Percentiles rank a stretch among this genome's conserved stretches.
Evolutionary conservation across 176 grass and related monocot species (phyloP).

Genomic region (Zoysia japonica): DNA sequence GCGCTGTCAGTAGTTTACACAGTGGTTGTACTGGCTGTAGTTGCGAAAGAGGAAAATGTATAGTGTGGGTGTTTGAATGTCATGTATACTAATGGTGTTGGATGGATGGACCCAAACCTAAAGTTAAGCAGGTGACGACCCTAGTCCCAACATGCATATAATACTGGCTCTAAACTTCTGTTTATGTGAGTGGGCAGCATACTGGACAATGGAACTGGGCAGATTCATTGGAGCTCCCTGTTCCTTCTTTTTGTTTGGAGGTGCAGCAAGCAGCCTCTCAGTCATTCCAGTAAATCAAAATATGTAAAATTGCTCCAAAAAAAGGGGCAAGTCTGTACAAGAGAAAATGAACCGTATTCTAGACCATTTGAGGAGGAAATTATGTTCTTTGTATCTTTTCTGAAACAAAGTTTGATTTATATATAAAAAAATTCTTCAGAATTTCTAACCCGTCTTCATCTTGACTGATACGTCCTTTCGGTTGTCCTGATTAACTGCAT

Average conservation of each 20-base stretch:
- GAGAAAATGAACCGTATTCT: slow-evolving; percentile 13
- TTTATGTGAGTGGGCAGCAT: slow-evolving; percentile 42
- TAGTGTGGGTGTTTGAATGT: slow-evolving; percentile 24
- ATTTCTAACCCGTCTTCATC: slow-evolving; percentile 28
- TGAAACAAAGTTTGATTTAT: slow-evolving; percentile 25
- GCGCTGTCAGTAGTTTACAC: slow-evolving; percentile 14
- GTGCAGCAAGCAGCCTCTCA: slow-evolving; percentile 41
- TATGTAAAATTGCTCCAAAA: too few species aligned
- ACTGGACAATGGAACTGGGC: slow-evolving; percentile 56
- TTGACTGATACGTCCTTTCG: neutral
- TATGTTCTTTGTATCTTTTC: neutral
- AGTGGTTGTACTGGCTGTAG: slow-evolving; percentile 1
- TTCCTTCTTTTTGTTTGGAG: slow-evolving; percentile 63
- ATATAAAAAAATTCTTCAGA: neutral
- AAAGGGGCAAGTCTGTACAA: neutral
- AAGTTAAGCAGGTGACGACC: slow-evolving; percentile 45
- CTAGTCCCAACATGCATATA: slow-evolving; percentile 59
- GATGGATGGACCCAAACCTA: slow-evolving; percentile 44
- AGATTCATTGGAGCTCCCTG: slow-evolving; percentile 53
- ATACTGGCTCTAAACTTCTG: slow-evolving; percentile 51
- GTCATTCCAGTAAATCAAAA: slow-evolving; percentile 42
- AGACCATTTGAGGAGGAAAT: neutral
- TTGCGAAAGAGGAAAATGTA: slow-evolving; percentile 34
- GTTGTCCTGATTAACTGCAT: neutral
- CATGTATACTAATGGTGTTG: slow-evolving; percentile 38